Conservation (phyloP, 1,284 basidiomycete species). For the Coniophora puteana region DNA sequence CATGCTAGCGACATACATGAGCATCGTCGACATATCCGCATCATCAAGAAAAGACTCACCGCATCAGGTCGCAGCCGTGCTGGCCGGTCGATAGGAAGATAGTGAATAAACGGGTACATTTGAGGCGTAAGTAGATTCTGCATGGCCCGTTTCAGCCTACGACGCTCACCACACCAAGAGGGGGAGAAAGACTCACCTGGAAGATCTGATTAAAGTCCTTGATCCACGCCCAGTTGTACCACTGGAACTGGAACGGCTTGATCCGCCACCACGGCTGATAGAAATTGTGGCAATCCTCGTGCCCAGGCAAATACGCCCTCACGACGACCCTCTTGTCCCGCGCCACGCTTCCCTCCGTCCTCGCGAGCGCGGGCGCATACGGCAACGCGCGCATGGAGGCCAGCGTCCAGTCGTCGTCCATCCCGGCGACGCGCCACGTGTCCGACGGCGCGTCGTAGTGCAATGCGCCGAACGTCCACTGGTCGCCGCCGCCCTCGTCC, state of each 20-base stretch:
- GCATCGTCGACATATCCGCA: slow-evolving; percentile 2
- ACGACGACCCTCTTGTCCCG: slow-evolving; percentile 47
- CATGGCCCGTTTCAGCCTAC: slow-evolving; percentile 9
- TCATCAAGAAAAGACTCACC: slow-evolving; percentile 31
- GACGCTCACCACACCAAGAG: neutral
- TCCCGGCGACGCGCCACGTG: no score
- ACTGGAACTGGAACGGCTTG: slow-evolving; percentile 38
- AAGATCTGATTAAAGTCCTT: slow-evolving; percentile 51
- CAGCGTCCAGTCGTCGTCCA: slow-evolving; percentile 22
- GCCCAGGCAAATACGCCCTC: slow-evolving; percentile 60
- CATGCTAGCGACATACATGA: slow-evolving; percentile 37
- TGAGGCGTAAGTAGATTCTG: slow-evolving; percentile 39
- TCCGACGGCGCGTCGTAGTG: no score
- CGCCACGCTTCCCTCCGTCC: slow-evolving; percentile 10
- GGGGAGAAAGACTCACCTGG: slow-evolving; percentile 33
- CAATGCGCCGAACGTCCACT: no score
- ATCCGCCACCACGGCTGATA: slow-evolving; percentile 41
- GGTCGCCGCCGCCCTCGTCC: slow-evolving; percentile 15
- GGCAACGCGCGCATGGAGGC: slow-evolving; percentile 14
- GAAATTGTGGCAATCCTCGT: slow-evolving; percentile 55
- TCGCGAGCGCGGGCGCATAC: no score
- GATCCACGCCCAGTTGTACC: slow-evolving; percentile 65
- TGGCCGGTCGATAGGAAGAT: slow-evolving; percentile 54
- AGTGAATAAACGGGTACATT: slow-evolving; percentile 52
- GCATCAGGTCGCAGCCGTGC: slow-evolving; percentile 59